Evolutionary conservation across 495 filamentous ascomycete species (phyloP).

Genomic region (Aspergillus bridgeri): DNA sequence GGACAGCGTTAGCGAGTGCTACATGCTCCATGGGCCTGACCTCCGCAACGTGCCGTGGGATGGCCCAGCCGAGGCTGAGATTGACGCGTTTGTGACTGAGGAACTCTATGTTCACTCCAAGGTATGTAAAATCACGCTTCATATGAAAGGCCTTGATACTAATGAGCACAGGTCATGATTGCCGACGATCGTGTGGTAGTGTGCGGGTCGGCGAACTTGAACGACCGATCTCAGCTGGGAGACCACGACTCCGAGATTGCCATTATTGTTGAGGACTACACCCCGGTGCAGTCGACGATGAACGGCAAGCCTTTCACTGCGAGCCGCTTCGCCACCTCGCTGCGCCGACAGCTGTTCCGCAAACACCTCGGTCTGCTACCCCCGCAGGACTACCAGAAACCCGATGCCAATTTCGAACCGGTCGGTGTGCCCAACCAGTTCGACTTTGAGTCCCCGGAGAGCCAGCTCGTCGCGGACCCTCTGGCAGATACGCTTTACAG

Average conservation of each 20-base stretch:
- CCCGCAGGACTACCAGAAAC: constrained; percentile 60
- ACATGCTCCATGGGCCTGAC: constrained; percentile 78
- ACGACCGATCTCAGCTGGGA: constrained; percentile 90
- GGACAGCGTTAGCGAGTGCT: constrained; percentile 76
- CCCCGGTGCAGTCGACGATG: constrained; percentile 67
- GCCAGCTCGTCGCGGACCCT: constrained; percentile 72
- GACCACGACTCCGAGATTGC: constrained; percentile 82
- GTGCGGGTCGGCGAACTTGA: constrained; percentile 89
- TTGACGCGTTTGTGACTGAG: constrained; percentile 87
- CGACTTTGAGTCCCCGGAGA: constrained; percentile 76
- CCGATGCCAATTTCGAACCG: constrained; percentile 72
- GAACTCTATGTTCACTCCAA: constrained; percentile 95
- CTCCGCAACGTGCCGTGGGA: constrained; percentile 80
- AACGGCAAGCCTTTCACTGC: constrained; percentile 65
- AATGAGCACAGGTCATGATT: constrained; percentile 61
- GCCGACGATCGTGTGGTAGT: constrained; percentile 88
- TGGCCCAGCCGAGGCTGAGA: constrained; percentile 62
- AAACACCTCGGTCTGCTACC: constrained; percentile 87
- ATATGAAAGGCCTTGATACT: too few species aligned
- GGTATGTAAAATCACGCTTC: constrained; percentile 30
- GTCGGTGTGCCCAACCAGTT: constrained; percentile 70
- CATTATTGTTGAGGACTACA: constrained; percentile 75
- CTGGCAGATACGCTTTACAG: constrained; percentile 61
- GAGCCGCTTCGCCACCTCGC: constrained; percentile 74
- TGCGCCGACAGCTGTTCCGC: constrained; percentile 81